These are phyloP conservation scores for Tephrocybe sp. DNA, from an alignment of 768 basidiomycete species.

Conservation along the genomic window DNA sequence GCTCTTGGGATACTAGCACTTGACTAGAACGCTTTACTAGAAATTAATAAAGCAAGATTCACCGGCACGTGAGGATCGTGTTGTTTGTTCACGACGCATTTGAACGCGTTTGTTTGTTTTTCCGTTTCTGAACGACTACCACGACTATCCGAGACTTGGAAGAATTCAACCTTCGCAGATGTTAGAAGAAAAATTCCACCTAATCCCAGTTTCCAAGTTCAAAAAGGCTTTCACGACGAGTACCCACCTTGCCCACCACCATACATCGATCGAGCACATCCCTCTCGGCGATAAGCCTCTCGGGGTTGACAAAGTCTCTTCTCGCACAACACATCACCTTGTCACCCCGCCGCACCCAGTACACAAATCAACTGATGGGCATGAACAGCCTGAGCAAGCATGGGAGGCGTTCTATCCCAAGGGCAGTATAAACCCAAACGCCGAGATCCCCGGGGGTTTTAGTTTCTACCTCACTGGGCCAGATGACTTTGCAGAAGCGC, in stretches of 20 bases:
- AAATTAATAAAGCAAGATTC: no score
- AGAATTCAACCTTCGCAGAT: background rate
- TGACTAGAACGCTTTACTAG: no score
- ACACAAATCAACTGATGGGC: background rate
- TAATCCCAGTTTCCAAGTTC: slow-evolving; percentile 29
- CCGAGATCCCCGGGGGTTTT: slow-evolving; percentile 57
- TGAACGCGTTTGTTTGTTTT: background rate
- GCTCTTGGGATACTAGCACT: no score
- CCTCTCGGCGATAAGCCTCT: slow-evolving; percentile 42
- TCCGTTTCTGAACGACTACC: no score
- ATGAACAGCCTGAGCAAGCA: slow-evolving; percentile 31
- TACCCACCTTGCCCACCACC: slow-evolving; percentile 19
- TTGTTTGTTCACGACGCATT: no score
- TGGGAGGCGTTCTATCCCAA: slow-evolving; percentile 66
- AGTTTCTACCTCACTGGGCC: slow-evolving; percentile 70
- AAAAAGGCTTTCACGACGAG: slow-evolving; percentile 45
- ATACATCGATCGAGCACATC: slow-evolving; percentile 22
- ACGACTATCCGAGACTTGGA: no score
- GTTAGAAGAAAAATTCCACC: slow-evolving; percentile 1
- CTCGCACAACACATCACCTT: slow-evolving; percentile 31
- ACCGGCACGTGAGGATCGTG: no score
- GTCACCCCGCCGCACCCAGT: slow-evolving; percentile 28
- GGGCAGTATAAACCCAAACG: slow-evolving; percentile 62
- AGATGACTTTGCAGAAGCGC: slow-evolving; percentile 32
- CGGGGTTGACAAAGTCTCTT: slow-evolving; percentile 49